Percentiles rank a stretch among this genome's conserved stretches.
Conservation (phyloP, 2,329 filamentous ascomycete genomes). For the Coniella vitis region DNA sequence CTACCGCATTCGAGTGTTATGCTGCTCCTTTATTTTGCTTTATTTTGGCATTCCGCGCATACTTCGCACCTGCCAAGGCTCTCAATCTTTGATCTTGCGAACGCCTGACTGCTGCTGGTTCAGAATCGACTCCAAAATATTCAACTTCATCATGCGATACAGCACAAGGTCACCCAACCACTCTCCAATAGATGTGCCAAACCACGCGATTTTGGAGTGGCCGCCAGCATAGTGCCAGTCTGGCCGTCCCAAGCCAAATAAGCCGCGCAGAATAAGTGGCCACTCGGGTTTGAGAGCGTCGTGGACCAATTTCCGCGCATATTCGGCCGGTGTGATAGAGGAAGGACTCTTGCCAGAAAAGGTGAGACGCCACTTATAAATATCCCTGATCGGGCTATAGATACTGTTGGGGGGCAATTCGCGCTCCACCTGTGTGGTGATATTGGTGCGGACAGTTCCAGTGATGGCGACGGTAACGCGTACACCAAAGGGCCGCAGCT, state of each 20-base stretch:
- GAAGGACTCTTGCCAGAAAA: slow-evolving; percentile 8
- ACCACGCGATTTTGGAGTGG: slow-evolving; percentile 4
- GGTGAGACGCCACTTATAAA: slow-evolving; percentile 15
- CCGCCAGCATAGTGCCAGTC: slow-evolving; percentile 17
- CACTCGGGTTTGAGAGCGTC: slow-evolving; percentile 15
- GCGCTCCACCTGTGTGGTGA: slow-evolving; percentile 35
- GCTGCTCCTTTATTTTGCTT: too few relatives aligned
- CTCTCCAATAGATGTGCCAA: slow-evolving; percentile 9
- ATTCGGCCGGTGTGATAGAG: slow-evolving; percentile 4
- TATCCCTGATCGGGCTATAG: slow-evolving; percentile 34
- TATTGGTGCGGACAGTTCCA: slow-evolving; percentile 46
- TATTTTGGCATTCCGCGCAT: too few relatives aligned
- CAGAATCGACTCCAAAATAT: slow-evolving; percentile 5
- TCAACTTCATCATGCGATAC: slow-evolving; percentile 15
- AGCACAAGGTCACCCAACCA: slow-evolving; percentile 11
- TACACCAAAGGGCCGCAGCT: slow-evolving; percentile 47
- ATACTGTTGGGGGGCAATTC: slow-evolving; percentile 38
- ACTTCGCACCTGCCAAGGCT: too few relatives aligned
- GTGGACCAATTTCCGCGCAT: slow-evolving; percentile 6
- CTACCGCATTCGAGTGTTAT: too few relatives aligned
- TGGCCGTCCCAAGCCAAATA: slow-evolving; percentile 9
- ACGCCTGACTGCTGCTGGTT: slow-evolving; percentile 4
- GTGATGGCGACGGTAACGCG: slow-evolving; percentile 52
- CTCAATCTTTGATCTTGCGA: slow-evolving; percentile 2
- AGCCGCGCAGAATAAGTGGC: slow-evolving; percentile 4